Evolutionary conservation across 1,284 basidiomycete species (phyloP), one percentile per base, ranked within the genome.

Genomic region (Ceratobasidium sp.): DNA sequence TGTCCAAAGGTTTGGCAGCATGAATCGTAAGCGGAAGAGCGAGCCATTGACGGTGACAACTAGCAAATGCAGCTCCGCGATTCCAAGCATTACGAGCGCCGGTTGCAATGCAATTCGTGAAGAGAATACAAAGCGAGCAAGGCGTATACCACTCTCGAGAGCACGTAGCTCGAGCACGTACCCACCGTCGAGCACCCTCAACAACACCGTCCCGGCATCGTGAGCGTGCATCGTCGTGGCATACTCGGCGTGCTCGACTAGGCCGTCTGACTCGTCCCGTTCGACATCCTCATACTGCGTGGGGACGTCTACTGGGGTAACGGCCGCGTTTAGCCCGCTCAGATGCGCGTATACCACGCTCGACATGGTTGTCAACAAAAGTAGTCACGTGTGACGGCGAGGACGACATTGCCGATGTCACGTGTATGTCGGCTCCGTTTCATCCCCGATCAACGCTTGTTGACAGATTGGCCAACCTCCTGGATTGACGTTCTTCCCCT

Each of bases 91-190:
- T 76, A 92, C 85, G 71, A 95, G 81, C 37, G 88, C 86, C 6
- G 93, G 92, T 48, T 85, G 84, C 24, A 91, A 85, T 8, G 92
- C 81, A 48, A 96, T 82, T n/a, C 86, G 80, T 22, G 90, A 88
- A 31, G 94, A 92, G 78, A 95, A 93, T 76, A 92, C 85, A 79
- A 96, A 89, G 68, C 93, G 89, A 75, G 95, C 84, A 13, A 90
- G 88, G 53, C 86, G 83, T 2, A 88, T 82, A 76, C 88, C 84
- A 3, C 85, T 86, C 0, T 90, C 88, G 54, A 95, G 84, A 1
- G 92, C 90, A 39, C 90, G 81, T 46, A 96, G 88, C 79, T 96
- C 93, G 46, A 95, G 82, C 59, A 92, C 89, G 76, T 90, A 83
- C 22, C 91, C 92, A 71, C 88, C 89, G 78, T 93, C 89, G 65